A percentile compares a stretch with the other conserved stretches of the same genome.
Conservation (phyloP, 768 basidiomycete genomes). For the Ramaria sp. region DNA sequence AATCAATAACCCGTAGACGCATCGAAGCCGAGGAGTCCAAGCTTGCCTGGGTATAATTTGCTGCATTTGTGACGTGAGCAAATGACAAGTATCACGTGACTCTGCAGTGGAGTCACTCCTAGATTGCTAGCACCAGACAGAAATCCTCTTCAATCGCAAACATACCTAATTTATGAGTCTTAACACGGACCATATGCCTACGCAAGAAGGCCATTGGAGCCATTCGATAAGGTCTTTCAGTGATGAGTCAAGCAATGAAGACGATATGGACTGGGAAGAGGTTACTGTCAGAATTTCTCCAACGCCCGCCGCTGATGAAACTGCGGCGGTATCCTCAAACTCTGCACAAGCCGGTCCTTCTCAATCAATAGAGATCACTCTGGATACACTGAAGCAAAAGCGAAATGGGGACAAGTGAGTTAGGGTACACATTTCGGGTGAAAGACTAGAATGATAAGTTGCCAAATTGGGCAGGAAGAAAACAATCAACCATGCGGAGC, state of each 20-base stretch:
- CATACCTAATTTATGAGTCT: too few species aligned
- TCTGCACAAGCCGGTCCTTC: conserved; percentile 18
- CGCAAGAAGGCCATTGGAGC: not conserved
- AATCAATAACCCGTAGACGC: too few species aligned
- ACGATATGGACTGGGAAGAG: conserved; percentile 77
- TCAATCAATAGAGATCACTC: conserved; percentile 57
- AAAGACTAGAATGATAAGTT: conserved; percentile 6
- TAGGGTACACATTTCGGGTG: not conserved
- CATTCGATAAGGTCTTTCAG: not conserved
- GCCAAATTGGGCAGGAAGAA: conserved; percentile 29
- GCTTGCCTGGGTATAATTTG: too few species aligned
- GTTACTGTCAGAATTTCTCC: conserved; percentile 40
- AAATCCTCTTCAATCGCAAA: too few species aligned
- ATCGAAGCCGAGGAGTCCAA: too few species aligned
- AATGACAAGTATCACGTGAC: too few species aligned
- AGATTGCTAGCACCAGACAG: too few species aligned
- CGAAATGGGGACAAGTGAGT: conserved; percentile 9
- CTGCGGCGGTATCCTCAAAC: not conserved
- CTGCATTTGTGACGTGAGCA: too few species aligned
- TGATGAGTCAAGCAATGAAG: conserved; percentile 26
- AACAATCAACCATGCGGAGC: conserved; percentile 46
- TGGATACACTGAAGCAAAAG: conserved; percentile 35
- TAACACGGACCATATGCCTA: not conserved
- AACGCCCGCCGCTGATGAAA: conserved; percentile 1
- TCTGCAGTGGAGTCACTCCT: too few species aligned